Evolutionary conservation across 768 basidiomycete species (phyloP).

Genomic region (Russula griseocarnosa): DNA sequence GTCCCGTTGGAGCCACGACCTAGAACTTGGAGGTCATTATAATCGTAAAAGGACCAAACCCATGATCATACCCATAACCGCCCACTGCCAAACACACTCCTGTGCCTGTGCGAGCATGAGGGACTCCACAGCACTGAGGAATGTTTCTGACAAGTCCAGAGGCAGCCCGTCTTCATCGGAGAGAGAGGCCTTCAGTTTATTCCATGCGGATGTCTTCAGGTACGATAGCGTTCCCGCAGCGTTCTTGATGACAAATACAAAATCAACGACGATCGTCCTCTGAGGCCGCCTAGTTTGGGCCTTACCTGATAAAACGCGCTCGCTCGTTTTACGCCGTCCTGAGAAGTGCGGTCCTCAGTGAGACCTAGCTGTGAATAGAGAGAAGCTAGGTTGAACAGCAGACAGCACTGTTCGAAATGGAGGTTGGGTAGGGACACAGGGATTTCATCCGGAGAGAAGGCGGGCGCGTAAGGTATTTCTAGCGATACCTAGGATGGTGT

Average conservation of each 20-base stretch:
- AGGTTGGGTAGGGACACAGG: slow-evolving; percentile 68
- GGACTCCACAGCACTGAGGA: slow-evolving; percentile 59
- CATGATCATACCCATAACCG: slow-evolving; percentile 60
- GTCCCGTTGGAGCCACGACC: slow-evolving; percentile 26
- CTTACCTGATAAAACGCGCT: slow-evolving; percentile 64
- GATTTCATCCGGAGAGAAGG: slow-evolving; percentile 53
- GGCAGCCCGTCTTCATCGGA: slow-evolving; percentile 53
- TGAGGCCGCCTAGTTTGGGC: background rate
- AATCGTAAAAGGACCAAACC: slow-evolving; percentile 4
- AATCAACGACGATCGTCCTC: background rate
- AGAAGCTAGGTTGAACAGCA: slow-evolving; percentile 83
- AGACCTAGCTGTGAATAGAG: slow-evolving; percentile 79
- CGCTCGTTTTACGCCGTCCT: slow-evolving; percentile 83
- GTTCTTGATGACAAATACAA: slow-evolving; percentile 39
- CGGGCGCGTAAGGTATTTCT: slow-evolving; percentile 68
- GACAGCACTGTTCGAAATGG: slow-evolving; percentile 72
- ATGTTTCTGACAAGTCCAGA: slow-evolving; percentile 60
- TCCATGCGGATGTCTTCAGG: slow-evolving; percentile 50
- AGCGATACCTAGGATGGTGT: slow-evolving; percentile 55
- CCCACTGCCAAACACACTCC: slow-evolving; percentile 95
- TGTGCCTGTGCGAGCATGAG: slow-evolving; percentile 93
- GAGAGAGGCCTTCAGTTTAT: slow-evolving; percentile 44
- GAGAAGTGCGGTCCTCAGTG: slow-evolving; percentile 60
- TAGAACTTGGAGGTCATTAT: slow-evolving; percentile 1
- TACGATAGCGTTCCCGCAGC: slow-evolving; percentile 72